Evolutionary conservation across 2,329 filamentous ascomycete genomes (phyloP).

Genomic region (Diaporthe capsici): DNA sequence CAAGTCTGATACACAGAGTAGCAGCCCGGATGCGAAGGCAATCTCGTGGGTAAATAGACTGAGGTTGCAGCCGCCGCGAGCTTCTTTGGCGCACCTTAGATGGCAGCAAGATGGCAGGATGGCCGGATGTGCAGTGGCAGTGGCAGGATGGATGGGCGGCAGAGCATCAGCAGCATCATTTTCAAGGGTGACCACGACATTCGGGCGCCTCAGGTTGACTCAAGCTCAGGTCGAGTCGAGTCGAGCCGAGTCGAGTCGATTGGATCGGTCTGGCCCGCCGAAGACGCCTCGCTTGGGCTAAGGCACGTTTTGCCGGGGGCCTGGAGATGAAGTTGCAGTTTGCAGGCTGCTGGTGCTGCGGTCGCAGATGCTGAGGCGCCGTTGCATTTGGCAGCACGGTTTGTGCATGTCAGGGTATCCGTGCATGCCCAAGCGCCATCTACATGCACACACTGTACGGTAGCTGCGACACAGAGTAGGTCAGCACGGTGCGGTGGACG

Average conservation of each 20-base stretch:
- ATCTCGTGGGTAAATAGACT: constrained; percentile 29
- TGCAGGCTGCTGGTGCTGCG: constrained; percentile 17
- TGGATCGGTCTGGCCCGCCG: constrained; percentile 30
- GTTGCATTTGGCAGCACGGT: constrained; percentile 22
- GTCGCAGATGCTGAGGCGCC: constrained; percentile 32
- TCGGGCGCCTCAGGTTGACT: neutral
- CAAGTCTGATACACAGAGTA: constrained; percentile 33
- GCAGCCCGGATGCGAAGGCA: constrained; percentile 26
- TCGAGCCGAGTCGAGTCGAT: constrained; percentile 10
- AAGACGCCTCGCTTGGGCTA: constrained; percentile 23
- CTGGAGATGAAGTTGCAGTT: constrained; percentile 29
- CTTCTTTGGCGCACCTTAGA: constrained; percentile 14
- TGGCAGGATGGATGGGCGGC: neutral
- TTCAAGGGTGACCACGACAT: neutral
- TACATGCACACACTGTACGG: neutral
- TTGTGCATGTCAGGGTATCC: neutral
- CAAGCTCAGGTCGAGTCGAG: constrained; percentile 12
- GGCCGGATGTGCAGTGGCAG: neutral
- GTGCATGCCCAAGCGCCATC: constrained; percentile 3
- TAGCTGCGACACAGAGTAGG: neutral
- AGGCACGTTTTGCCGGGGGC: constrained; percentile 33
- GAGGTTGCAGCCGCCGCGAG: constrained; percentile 30
- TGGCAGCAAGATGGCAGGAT: neutral
- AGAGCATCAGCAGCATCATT: neutral
- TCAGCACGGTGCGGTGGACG: neutral